A percentile compares a stretch with the other conserved stretches of the same genome.
These are phyloP conservation scores for Thinopyrum elongatum DNA, from an alignment of 176 grass and related monocot species.

Conservation along the genomic window DNA sequence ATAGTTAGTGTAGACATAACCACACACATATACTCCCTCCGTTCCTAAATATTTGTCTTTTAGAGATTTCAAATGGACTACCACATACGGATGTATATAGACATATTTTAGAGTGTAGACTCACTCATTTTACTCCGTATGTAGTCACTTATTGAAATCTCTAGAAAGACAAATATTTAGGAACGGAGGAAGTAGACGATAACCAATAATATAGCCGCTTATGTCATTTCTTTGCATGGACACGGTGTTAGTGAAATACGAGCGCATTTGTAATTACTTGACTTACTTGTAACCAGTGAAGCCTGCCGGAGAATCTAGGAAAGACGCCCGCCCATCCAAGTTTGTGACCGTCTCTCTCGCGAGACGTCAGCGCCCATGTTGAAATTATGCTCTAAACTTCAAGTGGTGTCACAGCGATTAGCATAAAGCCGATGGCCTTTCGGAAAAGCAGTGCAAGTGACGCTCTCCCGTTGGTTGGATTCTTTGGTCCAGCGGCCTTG, in stretches of 20 bases:
- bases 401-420: slow-evolving; percentile 14
- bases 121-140: too few species aligned
- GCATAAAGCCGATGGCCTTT: neutral
- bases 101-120: too few species aligned
- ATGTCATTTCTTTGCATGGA: neutral
- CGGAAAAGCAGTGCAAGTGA: neutral
- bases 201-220: neutral
- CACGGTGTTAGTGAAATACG: neutral
- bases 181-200: too few species aligned
- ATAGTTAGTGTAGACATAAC: too few species aligned
- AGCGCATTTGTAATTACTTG: neutral
- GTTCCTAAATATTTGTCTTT: too few species aligned
- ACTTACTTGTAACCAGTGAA: neutral
- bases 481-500: slow-evolving; percentile 25
- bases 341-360: neutral
- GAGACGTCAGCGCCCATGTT: slow-evolving; percentile 3
- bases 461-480: slow-evolving; percentile 30
- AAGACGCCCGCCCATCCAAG: neutral
- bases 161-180: too few species aligned
- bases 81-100: too few species aligned
- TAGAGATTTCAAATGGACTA: too few species aligned
- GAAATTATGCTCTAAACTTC: slow-evolving; percentile 1
- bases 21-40: too few species aligned
- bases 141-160: too few species aligned
- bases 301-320: neutral